Evolutionary conservation across 1,139 yeast species (phyloP), one percentile per base, ranked within the genome.

Genomic region (Saccharomyces hybrid): DNA sequence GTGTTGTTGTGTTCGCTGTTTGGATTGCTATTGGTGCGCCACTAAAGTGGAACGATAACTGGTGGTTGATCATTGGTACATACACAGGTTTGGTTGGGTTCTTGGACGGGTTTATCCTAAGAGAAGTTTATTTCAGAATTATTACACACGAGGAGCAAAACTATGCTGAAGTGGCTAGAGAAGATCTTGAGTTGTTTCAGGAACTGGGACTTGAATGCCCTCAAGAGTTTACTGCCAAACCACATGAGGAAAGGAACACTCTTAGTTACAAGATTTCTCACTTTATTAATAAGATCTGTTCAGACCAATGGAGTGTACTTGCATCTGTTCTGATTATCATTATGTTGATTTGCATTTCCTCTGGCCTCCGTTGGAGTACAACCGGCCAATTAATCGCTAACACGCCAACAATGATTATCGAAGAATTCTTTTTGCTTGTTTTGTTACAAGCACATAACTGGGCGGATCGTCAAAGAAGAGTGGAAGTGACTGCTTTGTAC

Each of bases 61-160:
- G 77, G 77, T 74, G 76, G 76, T 61, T 74, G 41, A 71, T 74
- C 41, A 73, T 73, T 57, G 77, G 77, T 51, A 72, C 77, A 2
- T 74, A 74, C 56, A 72, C 77, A 0, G 77, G 77, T 24, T 62
- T 74, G 29, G 63, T 73, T 34, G 76, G 77, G 3, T 73, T 73
- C 56, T 56, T 71, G 44, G 77, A 74, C 57, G 76, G 77, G 1
- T 74, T 72, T 57, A 72, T 69, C 27, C 61, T 74, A 47, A 64
- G 77, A 59, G 71, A 73, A 51, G 71, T 70, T n/a, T 73, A 70
- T 49, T 65, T 63, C 49, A 62, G 72, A 48, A 66, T 67, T 27
- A 66, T 69, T 2, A 47, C 58, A 11, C 63, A 69, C 47, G 74
- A 71, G 53, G 66, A 71, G 41, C 48, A 48, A 1, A 67, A 70